Evolutionary conservation across 1,139 yeast genomes (phyloP).

Genomic region (Nadsonia commutata): DNA sequence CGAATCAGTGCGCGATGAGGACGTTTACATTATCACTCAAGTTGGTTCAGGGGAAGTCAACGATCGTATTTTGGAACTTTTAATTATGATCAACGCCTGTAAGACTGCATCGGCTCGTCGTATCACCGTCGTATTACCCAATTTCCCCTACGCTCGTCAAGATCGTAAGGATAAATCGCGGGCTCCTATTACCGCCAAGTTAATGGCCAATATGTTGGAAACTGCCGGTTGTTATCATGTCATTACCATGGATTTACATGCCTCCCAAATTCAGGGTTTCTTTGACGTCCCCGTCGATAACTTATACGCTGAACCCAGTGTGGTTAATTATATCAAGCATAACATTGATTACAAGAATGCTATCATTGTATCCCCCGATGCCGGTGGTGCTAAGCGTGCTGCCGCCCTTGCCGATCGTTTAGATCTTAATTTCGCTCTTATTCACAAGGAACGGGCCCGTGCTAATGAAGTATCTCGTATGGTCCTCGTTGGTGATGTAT

Average conservation of each 20-base stretch:
- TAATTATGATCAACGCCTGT: constrained; percentile 91
- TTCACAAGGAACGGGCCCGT: constrained; percentile 89
- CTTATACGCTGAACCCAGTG: constrained; percentile 90
- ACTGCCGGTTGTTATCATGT: constrained; percentile 97
- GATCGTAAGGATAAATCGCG: constrained; percentile 92
- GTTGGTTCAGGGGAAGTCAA: constrained; percentile 85
- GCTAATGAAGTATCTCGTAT: constrained; percentile 89
- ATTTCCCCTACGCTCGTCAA: constrained; percentile 95
- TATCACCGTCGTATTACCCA: constrained; percentile 89
- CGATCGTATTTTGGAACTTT: constrained; percentile 72
- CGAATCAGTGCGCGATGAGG: constrained; percentile 94
- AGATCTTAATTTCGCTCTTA: constrained; percentile 86
- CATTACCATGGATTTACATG: constrained; percentile 94
- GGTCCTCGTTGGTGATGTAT: constrained; percentile 95
- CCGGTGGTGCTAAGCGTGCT: constrained; percentile 98
- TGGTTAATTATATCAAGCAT: constrained; percentile 73
- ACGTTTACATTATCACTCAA: constrained; percentile 72
- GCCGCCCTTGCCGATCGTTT: constrained; percentile 88
- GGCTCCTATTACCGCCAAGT: constrained; percentile 94
- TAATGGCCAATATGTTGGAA: constrained; percentile 87
- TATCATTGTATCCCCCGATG: constrained; percentile 91
- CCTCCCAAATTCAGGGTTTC: constrained; percentile 95
- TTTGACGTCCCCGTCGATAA: constrained; percentile 94
- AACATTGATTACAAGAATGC: constrained; percentile 51
- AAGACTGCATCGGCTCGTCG: constrained; percentile 90